A percentile compares a stretch with the other conserved stretches of the same genome.
Evolutionary conservation across 2,329 filamentous ascomycete species (phyloP).

Genomic region (Clonostachys solani): DNA sequence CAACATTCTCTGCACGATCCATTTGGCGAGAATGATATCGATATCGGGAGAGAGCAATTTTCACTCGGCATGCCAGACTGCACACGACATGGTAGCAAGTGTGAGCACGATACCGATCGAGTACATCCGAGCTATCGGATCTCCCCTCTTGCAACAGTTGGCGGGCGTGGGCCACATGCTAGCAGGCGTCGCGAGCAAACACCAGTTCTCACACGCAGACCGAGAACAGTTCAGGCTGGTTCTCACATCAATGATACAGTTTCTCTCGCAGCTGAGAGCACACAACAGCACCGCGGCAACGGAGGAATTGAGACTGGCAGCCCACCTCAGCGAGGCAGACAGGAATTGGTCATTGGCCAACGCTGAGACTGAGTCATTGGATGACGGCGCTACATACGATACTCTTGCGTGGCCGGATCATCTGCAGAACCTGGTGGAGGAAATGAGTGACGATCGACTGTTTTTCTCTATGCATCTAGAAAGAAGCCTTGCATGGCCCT

Average conservation of each 20-base stretch:
- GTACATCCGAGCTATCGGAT: slow-evolving; percentile 17
- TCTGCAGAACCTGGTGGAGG: too few species aligned
- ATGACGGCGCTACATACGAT: too few species aligned
- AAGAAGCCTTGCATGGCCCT: too few species aligned
- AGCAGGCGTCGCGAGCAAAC: slow-evolving; percentile 15
- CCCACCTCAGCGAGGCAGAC: neutral
- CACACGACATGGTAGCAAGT: slow-evolving; percentile 14
- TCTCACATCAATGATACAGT: slow-evolving; percentile 15
- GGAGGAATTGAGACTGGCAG: neutral
- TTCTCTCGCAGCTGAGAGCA: slow-evolving; percentile 11
- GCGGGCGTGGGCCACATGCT: slow-evolving; percentile 20
- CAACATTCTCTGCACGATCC: slow-evolving; percentile 23
- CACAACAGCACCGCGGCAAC: neutral
- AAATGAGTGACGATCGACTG: too few species aligned
- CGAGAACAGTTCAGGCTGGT: slow-evolving; percentile 10
- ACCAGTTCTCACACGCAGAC: neutral
- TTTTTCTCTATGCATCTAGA: too few species aligned
- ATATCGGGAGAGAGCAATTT: slow-evolving; percentile 6
- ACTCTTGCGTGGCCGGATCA: too few species aligned
- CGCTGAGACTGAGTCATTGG: too few species aligned
- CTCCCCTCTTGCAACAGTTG: slow-evolving; percentile 21
- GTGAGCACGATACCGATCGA: slow-evolving; percentile 16
- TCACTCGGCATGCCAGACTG: slow-evolving; percentile 15
- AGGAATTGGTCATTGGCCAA: neutral
- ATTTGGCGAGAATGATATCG: slow-evolving; percentile 17